A percentile compares a stretch with the other conserved stretches of the same genome.
Conservation (phyloP, 2,329 filamentous ascomycete species). For the Cladophialophora chaetospira region DNA sequence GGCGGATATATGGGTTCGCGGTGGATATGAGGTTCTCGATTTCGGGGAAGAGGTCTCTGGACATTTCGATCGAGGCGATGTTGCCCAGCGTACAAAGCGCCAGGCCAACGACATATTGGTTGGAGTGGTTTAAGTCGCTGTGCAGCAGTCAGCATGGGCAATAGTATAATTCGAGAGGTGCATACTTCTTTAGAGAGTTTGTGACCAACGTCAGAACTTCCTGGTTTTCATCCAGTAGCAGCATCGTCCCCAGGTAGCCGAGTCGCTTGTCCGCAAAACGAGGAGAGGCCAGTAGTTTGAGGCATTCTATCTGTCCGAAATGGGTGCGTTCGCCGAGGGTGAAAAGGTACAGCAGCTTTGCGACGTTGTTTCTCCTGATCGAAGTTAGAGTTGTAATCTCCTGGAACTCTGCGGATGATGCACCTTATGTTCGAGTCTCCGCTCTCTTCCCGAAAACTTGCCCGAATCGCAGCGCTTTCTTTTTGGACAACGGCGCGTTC, state of each 20-base stretch:
- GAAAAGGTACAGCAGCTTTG: constrained; percentile 96
- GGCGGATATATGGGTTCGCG: constrained; percentile 95
- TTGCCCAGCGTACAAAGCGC: constrained; percentile 96
- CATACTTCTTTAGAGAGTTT: constrained; percentile 96
- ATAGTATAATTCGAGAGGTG: not conserved
- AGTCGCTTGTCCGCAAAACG: constrained; percentile 97
- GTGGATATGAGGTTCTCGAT: constrained; percentile 90
- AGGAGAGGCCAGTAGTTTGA: constrained; percentile 94
- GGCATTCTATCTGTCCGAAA: constrained; percentile 98
- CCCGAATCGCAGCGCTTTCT: constrained; percentile 95
- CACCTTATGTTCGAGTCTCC: constrained; percentile 87
- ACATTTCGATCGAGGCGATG: constrained; percentile 98
- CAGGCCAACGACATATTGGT: constrained; percentile 97
- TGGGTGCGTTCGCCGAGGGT: constrained; percentile 96
- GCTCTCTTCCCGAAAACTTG: constrained; percentile 97
- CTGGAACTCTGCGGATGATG: constrained; percentile 40
- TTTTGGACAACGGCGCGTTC: constrained; percentile 98
- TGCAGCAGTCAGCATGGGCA: constrained; percentile 39
- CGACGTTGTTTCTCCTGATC: constrained; percentile 92
- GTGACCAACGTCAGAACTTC: constrained; percentile 96
- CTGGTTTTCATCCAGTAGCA: constrained; percentile 96
- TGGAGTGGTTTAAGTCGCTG: constrained; percentile 93
- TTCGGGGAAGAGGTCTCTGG: constrained; percentile 92
- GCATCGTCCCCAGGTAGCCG: constrained; percentile 93
- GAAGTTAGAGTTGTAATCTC: not conserved